phyloP scores from a whole-genome alignment of 192 early-diverging fungal species.

The Oehlia diaphana region DNA sequence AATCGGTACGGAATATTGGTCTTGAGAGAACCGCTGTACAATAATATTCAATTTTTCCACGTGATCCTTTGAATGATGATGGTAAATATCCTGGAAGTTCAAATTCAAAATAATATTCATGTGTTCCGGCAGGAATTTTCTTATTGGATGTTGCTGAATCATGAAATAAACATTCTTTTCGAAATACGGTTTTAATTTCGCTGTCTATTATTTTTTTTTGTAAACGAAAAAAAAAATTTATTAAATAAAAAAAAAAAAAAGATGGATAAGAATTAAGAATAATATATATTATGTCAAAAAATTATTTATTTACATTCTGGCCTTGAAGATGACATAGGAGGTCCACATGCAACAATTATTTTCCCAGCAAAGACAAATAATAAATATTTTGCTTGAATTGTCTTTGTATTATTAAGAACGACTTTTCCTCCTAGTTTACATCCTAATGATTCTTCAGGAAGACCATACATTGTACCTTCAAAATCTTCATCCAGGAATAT shows the following conservation, averaged over 20 bases:
- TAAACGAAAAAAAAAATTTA: neutral
- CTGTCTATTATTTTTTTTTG: neutral
- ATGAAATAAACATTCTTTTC: slow-evolving; percentile 9
- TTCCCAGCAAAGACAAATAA: too few species aligned
- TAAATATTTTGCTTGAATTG: too few species aligned
- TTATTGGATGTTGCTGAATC: neutral
- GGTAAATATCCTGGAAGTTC: slow-evolving; percentile 28
- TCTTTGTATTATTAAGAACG: too few species aligned
- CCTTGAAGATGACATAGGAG: too few species aligned
- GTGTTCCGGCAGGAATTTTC: slow-evolving; percentile 4
- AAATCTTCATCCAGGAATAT: slow-evolving; percentile 7
- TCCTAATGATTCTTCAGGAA: too few species aligned
- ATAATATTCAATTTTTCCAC: slow-evolving; percentile 38
- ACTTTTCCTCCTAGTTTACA: too few species aligned
- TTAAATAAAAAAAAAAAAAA: neutral
- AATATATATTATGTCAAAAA: too few species aligned
- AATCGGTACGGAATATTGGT: slow-evolving; percentile 34
- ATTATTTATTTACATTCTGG: too few species aligned
- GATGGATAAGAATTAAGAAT: too few species aligned
- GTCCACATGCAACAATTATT: too few species aligned
- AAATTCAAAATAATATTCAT: slow-evolving; percentile 20
- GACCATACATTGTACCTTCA: slow-evolving; percentile 7
- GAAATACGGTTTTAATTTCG: slow-evolving; percentile 8
- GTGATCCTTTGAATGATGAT: slow-evolving; percentile 36
- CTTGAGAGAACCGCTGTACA: slow-evolving; percentile 27